These are phyloP conservation scores for Colletotrichum sp. DNA, from an alignment of 2,329 filamentous ascomycete species.

Conservation along the genomic window DNA sequence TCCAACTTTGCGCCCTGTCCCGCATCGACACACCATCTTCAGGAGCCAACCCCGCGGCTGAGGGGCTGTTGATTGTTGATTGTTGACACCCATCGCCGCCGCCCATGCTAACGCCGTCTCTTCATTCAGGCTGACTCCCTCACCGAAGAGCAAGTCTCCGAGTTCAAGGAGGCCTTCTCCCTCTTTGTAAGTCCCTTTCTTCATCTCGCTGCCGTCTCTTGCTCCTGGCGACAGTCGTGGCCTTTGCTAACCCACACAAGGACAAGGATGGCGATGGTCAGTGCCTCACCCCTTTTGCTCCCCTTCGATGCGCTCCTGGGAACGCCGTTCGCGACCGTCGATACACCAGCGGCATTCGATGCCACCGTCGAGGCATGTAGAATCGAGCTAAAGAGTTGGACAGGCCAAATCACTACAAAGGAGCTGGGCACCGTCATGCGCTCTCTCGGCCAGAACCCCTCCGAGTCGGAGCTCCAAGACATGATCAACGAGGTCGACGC, in stretches of 20 bases:
- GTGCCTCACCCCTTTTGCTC: conserved; percentile 39
- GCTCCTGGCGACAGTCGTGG: conserved; percentile 2
- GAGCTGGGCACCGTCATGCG: conserved; percentile 91
- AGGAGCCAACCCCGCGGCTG: conserved; percentile 14
- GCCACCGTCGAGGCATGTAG: not conserved
- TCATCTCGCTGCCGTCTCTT: not conserved
- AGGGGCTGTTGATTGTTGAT: conserved; percentile 9
- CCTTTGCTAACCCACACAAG: conserved; percentile 51
- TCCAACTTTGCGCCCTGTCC: not conserved
- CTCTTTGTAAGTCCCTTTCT: conserved; percentile 81
- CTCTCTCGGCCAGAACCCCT: conserved; percentile 87
- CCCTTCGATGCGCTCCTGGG: not conserved
- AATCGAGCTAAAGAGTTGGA: conserved; percentile 28
- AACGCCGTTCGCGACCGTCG: not conserved
- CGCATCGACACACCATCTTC: not conserved
- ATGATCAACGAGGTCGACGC: conserved; percentile 96
- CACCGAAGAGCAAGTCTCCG: conserved; percentile 99
- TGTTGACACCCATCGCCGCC: not conserved
- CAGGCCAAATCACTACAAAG: conserved; percentile 91
- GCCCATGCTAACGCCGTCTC: conserved; percentile 9
- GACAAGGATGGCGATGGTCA: conserved; percentile 92
- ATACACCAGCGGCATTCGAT: not conserved
- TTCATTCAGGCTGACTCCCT: conserved; percentile 85
- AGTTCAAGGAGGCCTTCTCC: conserved; percentile 99
- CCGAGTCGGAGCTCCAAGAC: conserved; percentile 87